Evolutionary conservation across 208 protist species (phyloP).

Genomic region (Naegleria fowleri): DNA sequence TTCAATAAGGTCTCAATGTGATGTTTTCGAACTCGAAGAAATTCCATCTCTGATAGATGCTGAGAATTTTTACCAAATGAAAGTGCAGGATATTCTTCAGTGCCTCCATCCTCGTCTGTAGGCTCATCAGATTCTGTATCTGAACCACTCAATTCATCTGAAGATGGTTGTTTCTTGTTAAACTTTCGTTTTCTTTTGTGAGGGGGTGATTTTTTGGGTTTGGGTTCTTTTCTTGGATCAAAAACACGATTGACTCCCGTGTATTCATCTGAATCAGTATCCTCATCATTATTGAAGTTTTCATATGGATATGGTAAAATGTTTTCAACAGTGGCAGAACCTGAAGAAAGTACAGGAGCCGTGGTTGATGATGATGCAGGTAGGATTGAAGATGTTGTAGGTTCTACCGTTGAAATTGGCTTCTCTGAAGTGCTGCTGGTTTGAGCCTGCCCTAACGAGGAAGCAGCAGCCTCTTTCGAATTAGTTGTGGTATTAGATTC

Average conservation of each 20-base stretch:
- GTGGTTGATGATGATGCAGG: neutral
- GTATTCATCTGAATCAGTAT: neutral
- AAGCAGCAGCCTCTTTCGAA: neutral
- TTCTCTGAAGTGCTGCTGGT: neutral
- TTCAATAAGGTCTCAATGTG: neutral
- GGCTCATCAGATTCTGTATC: conserved; percentile 16
- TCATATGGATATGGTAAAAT: neutral
- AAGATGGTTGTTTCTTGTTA: neutral
- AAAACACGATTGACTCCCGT: neutral
- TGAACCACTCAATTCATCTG: neutral
- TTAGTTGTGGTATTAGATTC: neutral
- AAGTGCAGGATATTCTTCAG: neutral
- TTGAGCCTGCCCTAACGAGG: neutral
- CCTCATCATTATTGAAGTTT: neutral
- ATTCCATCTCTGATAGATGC: neutral
- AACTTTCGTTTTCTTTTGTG: neutral
- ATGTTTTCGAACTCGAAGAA: neutral
- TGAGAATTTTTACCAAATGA: neutral
- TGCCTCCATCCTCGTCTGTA: neutral
- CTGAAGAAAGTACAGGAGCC: neutral
- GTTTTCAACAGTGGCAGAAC: neutral
- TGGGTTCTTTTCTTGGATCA: neutral
- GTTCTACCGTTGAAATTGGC: neutral
- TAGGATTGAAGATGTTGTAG: neutral
- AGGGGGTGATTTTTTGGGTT: neutral